A percentile compares a stretch with the other conserved stretches of the same genome.
Conservation (phyloP, 768 basidiomycete species). For the Tylopilus sp. region DNA sequence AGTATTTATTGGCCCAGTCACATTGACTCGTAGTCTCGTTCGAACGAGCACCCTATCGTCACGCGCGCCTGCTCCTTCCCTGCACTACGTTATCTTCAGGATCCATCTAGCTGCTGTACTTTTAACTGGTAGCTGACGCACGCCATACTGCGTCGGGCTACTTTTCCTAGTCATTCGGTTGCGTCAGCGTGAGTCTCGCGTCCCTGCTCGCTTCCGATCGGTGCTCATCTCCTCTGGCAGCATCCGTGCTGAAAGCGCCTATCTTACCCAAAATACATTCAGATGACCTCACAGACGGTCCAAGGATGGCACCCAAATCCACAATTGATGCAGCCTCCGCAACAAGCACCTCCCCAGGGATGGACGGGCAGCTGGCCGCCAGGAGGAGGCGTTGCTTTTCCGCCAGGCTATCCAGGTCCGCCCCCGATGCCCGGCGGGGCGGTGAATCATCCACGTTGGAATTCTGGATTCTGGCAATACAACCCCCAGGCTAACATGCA, state of each 20-base stretch:
- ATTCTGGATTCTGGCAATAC: slow-evolving; percentile 49
- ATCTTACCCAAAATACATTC: neutral
- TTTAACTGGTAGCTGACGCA: neutral
- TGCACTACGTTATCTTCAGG: neutral
- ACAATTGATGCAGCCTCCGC: slow-evolving; percentile 29
- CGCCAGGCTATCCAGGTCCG: slow-evolving; percentile 38
- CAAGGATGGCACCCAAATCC: slow-evolving; percentile 35
- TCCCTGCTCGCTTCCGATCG: neutral
- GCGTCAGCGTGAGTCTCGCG: slow-evolving; percentile 1
- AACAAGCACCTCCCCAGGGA: slow-evolving; percentile 27
- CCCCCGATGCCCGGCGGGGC: slow-evolving; percentile 57
- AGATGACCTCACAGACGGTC: slow-evolving; percentile 23
- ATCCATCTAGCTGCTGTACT: neutral
- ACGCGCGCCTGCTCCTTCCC: neutral
- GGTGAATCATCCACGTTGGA: slow-evolving; percentile 45
- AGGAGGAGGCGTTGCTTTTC: slow-evolving; percentile 24
- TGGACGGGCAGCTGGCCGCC: slow-evolving; percentile 40
- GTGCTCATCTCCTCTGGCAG: slow-evolving; percentile 5
- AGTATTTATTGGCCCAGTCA: slow-evolving; percentile 9
- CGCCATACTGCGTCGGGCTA: neutral
- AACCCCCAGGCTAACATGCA: slow-evolving; percentile 39
- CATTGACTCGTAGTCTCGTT: neutral
- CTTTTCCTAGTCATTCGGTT: neutral
- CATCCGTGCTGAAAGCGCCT: neutral
- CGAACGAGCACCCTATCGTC: neutral